A percentile compares a stretch with the other conserved stretches of the same genome.
phyloP scores from a whole-genome alignment of 805 yeast genomes.

The Pichia sporocuriosa region DNA sequence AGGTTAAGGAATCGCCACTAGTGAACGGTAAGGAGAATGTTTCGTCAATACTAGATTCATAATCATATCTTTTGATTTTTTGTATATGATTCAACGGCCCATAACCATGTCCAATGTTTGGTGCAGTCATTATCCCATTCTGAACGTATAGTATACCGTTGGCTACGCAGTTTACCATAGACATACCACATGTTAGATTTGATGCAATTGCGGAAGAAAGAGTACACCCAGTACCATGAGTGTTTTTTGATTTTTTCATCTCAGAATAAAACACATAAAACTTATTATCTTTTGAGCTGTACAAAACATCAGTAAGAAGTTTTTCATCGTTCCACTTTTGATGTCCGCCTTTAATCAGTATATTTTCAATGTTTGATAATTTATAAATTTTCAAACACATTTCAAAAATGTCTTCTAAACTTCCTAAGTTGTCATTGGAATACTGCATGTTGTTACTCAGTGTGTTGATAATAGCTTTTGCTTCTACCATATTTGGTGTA shows the following conservation, averaged over 20 bases:
- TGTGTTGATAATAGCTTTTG: slow-evolving; percentile 24
- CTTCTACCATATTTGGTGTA: slow-evolving; percentile 76
- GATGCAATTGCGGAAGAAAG: slow-evolving; percentile 76
- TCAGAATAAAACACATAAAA: slow-evolving; percentile 6
- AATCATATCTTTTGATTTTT: slow-evolving; percentile 1
- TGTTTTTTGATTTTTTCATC: slow-evolving; percentile 30
- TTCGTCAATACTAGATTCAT: neutral
- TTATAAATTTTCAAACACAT: slow-evolving; percentile 5
- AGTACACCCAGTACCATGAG: slow-evolving; percentile 92
- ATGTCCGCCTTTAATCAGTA: slow-evolving; percentile 24
- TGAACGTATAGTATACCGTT: slow-evolving; percentile 61
- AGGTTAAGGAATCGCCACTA: slow-evolving; percentile 36
- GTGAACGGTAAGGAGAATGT: slow-evolving; percentile 14
- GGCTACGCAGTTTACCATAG: slow-evolving; percentile 43
- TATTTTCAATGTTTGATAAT: slow-evolving; percentile 3
- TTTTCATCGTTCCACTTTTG: slow-evolving; percentile 7
- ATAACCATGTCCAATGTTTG: slow-evolving; percentile 28
- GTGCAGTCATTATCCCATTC: slow-evolving; percentile 46
- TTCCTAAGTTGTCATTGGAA: neutral
- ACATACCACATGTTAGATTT: slow-evolving; percentile 51
- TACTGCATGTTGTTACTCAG: neutral
- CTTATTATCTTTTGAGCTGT: neutral
- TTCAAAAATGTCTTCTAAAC: slow-evolving; percentile 4
- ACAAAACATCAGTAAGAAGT: slow-evolving; percentile 10
- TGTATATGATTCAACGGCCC: slow-evolving; percentile 72